Percentiles rank a stretch among this genome's conserved stretches.
Conservation (phyloP, 139 green algal species). For the Closterium sp. region DNA sequence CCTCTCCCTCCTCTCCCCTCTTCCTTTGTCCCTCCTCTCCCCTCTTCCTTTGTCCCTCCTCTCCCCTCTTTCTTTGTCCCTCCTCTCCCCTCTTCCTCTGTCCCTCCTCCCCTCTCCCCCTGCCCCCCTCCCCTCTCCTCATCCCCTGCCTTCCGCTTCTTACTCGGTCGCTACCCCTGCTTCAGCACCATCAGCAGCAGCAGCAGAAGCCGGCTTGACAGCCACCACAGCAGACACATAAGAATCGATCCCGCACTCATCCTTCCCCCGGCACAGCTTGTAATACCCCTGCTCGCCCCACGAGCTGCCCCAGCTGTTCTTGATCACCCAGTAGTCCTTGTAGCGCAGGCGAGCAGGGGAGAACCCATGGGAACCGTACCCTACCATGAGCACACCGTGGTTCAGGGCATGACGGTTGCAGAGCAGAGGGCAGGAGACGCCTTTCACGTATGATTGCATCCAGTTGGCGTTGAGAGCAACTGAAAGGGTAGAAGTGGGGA, state of each 20-base stretch:
- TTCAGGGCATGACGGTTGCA: conserved; percentile 65
- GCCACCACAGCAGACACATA: conserved; percentile 50
- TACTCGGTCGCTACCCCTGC: no score
- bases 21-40: no score
- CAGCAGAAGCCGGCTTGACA: not conserved
- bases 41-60: no score
- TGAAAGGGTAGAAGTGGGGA: not conserved
- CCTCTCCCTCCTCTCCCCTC: no score
- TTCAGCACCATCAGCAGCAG: no score
- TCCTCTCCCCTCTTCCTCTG: not conserved
- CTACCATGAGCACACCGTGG: conserved; percentile 74
- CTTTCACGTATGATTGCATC: conserved; percentile 58
- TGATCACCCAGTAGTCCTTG: conserved; percentile 61
- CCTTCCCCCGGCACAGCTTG: conserved; percentile 47
- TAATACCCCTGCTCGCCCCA: conserved; percentile 60
- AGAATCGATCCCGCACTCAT: conserved; percentile 54
- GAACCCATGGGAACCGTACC: conserved; percentile 63
- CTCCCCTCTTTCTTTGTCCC: no score
- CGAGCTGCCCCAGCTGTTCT: conserved; percentile 56
- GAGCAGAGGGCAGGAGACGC: conserved; percentile 57
- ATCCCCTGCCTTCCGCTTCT: no score
- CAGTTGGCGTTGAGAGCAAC: conserved; percentile 68
- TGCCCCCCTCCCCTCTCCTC: no score
- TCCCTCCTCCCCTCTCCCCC: conserved; percentile 26
- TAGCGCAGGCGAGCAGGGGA: conserved; percentile 35